phyloP scores from a whole-genome alignment of 1,284 basidiomycete genomes.

The Cryptococcus floricola region DNA sequence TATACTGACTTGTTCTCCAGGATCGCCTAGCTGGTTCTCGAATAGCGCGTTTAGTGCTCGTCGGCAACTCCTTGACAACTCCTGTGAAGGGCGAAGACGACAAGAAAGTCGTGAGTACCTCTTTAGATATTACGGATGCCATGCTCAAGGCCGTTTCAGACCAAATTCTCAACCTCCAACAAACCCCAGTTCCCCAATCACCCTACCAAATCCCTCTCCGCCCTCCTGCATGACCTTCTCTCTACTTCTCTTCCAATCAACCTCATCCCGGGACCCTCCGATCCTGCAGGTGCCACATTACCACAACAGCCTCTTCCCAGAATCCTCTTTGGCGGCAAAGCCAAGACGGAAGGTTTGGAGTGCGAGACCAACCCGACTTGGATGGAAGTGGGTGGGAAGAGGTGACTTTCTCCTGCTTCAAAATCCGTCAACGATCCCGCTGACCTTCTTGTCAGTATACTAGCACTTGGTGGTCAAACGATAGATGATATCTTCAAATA shows the following conservation, averaged over 20 bases:
- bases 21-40: constrained; percentile 64
- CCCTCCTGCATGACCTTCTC: constrained; percentile 65
- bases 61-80: constrained; percentile 74
- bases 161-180: constrained; percentile 31
- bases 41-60: constrained; percentile 77
- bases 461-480: constrained; percentile 86
- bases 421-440: background rate
- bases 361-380: constrained; percentile 90
- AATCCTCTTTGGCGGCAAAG: constrained; percentile 73
- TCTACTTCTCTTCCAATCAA: constrained; percentile 70
- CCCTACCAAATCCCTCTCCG: constrained; percentile 67
- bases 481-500: constrained; percentile 96
- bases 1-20: constrained; percentile 15
- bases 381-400: constrained; percentile 57
- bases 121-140: background rate
- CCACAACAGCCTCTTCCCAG: constrained; percentile 92
- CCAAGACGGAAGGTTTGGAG: constrained; percentile 60
- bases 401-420: constrained; percentile 28
- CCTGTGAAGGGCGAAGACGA: constrained; percentile 54
- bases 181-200: constrained; percentile 61
- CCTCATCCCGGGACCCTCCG: constrained; percentile 76
- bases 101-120: constrained; percentile 56
- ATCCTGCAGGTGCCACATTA: constrained; percentile 82
- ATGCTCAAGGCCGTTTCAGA: background rate
- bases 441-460: constrained; percentile 54